Evolutionary conservation across 2,329 filamentous ascomycete species (phyloP).

Genomic region (Arachnomyces sp.): DNA sequence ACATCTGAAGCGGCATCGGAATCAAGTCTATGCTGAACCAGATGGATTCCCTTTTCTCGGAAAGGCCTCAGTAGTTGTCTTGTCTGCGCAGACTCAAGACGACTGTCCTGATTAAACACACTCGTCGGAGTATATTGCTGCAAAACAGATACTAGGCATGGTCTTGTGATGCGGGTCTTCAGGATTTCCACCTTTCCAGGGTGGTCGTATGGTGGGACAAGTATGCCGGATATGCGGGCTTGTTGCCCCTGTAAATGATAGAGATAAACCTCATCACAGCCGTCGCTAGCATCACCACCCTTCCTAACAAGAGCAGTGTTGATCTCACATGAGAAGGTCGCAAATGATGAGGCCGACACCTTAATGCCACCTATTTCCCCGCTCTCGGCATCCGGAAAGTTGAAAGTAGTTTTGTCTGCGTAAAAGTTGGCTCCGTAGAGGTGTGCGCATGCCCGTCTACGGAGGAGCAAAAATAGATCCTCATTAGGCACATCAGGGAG

Average conservation of each 20-base stretch:
- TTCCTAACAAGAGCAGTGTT: constrained; percentile 1
- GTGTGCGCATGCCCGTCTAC: constrained; percentile 21
- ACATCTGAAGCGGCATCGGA: neutral
- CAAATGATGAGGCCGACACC: constrained; percentile 25
- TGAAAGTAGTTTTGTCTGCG: constrained; percentile 22
- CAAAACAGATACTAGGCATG: constrained; percentile 22
- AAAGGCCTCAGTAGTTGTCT: constrained; percentile 19
- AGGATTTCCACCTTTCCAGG: constrained; percentile 25
- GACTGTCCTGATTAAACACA: constrained; percentile 6
- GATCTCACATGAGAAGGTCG: constrained; percentile 5
- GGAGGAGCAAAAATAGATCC: constrained; percentile 26
- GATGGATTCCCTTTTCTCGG: constrained; percentile 17
- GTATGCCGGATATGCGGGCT: constrained; percentile 10
- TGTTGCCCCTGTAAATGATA: constrained; percentile 16
- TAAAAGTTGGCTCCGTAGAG: constrained; percentile 30
- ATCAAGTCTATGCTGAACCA: constrained; percentile 19
- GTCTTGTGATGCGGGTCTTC: constrained; percentile 20
- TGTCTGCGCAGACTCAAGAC: constrained; percentile 11
- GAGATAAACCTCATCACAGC: constrained; percentile 21
- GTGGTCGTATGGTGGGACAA: constrained; percentile 18
- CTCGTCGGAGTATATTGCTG: constrained; percentile 22
- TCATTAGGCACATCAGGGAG: constrained; percentile 9
- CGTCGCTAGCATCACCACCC: constrained; percentile 21
- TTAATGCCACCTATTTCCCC: constrained; percentile 20
- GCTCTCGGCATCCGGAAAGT: constrained; percentile 9